phyloP scores from a whole-genome alignment of 2,329 filamentous ascomycete genomes.

The Lachnellula cervina region DNA sequence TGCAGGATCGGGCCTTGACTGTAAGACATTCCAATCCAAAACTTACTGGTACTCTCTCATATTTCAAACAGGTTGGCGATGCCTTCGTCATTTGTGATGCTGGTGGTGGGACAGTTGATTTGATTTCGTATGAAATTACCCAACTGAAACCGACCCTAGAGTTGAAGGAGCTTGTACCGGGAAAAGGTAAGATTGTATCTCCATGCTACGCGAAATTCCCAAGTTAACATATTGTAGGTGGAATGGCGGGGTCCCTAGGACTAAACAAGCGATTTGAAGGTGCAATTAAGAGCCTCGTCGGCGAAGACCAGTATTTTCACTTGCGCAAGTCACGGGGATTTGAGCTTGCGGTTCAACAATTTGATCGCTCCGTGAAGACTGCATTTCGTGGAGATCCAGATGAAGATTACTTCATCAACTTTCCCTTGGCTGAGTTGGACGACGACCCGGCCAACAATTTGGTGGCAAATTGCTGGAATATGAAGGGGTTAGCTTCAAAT shows the following conservation, averaged over 20 bases:
- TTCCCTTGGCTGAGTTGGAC: conserved; percentile 23
- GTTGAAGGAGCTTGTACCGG: conserved; percentile 26
- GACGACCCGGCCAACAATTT: conserved; percentile 24
- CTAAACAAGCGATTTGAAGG: conserved; percentile 26
- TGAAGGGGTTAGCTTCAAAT: conserved; percentile 19
- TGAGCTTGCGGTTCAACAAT: conserved; percentile 28
- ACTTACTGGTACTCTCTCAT: background rate
- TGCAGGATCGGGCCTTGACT: conserved; percentile 1
- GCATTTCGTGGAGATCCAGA: conserved; percentile 19
- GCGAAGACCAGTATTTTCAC: conserved; percentile 23
- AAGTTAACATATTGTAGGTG: conserved; percentile 6
- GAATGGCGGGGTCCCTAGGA: conserved; percentile 25
- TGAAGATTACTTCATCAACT: conserved; percentile 26
- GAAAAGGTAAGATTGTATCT: conserved; percentile 11
- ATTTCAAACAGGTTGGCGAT: conserved; percentile 22
- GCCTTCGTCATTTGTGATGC: conserved; percentile 32
- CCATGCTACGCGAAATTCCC: background rate
- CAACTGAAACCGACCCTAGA: conserved; percentile 15
- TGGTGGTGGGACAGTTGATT: conserved; percentile 33
- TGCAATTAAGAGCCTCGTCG: conserved; percentile 22
- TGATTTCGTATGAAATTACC: conserved; percentile 29
- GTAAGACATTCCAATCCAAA: background rate
- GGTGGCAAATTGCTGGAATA: conserved; percentile 12
- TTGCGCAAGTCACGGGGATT: conserved; percentile 25
- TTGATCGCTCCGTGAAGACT: conserved; percentile 31